Evolutionary conservation across 345 rosid species (phyloP).

Genomic region (Crucihimalaya himalaica): DNA sequence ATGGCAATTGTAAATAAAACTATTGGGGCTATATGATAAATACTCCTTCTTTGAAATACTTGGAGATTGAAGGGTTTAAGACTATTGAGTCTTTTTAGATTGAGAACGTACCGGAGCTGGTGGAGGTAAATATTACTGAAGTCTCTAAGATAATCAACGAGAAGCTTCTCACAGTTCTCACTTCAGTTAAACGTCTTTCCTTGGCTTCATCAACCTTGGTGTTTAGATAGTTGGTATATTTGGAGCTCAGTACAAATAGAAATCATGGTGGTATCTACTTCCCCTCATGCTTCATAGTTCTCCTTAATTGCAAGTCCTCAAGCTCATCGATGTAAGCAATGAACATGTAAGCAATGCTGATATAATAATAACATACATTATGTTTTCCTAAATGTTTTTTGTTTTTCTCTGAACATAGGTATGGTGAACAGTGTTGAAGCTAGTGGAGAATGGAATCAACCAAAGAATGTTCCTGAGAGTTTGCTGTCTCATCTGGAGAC

Average conservation of each 20-base stretch:
- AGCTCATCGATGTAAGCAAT: neutral
- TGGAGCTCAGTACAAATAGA: neutral
- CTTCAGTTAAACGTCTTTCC: neutral
- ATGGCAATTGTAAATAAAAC: neutral
- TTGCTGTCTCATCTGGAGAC: neutral
- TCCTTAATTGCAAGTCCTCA: slow-evolving; percentile 11
- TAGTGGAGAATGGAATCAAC: neutral
- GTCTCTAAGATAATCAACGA: neutral
- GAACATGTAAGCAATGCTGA: neutral
- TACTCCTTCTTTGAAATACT: neutral
- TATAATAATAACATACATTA: too few relatives aligned
- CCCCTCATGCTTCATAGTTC: neutral
- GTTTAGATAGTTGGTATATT: neutral
- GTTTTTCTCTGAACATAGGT: neutral
- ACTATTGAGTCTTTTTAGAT: neutral
- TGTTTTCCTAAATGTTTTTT: too few relatives aligned
- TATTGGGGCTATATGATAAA: neutral
- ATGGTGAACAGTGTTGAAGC: neutral
- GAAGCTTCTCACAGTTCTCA: neutral
- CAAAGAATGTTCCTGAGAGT: neutral
- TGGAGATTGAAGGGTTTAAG: neutral
- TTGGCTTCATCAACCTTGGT: neutral
- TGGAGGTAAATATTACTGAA: neutral
- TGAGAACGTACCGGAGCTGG: neutral
- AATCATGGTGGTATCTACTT: neutral